Percentiles rank a stretch among this genome's conserved stretches.
Evolutionary conservation across 495 filamentous ascomycete species (phyloP).

Genomic region (Xylaria acuta): DNA sequence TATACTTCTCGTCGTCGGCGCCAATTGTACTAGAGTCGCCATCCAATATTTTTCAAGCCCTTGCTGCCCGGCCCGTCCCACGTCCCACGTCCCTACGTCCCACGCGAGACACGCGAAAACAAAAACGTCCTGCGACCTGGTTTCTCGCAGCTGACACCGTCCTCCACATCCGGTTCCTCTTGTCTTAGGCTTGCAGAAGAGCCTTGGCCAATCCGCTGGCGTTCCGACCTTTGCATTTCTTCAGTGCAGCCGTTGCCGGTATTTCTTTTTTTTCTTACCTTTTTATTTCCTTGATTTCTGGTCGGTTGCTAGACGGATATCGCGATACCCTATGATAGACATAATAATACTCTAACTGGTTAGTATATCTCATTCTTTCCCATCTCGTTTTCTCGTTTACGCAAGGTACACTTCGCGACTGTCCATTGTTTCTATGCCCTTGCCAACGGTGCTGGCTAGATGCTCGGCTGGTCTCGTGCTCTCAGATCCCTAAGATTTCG

Average conservation of each 20-base stretch:
- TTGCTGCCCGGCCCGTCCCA: constrained; percentile 11
- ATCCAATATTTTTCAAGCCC: constrained; percentile 20
- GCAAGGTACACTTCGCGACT: background rate
- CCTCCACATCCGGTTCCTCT: constrained; percentile 27
- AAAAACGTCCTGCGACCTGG: constrained; percentile 25
- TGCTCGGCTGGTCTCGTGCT: background rate
- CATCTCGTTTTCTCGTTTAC: background rate
- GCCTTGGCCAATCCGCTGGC: constrained; percentile 29
- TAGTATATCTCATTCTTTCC: constrained; percentile 31
- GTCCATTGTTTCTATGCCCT: background rate
- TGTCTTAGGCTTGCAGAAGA: constrained; percentile 30
- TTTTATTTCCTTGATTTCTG: constrained; percentile 28
- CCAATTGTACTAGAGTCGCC: constrained; percentile 31
- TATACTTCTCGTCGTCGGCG: background rate
- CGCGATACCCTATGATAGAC: constrained; percentile 51
- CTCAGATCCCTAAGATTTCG: background rate
- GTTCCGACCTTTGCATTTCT: constrained; percentile 34
- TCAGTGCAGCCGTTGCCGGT: constrained; percentile 21
- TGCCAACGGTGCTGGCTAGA: background rate
- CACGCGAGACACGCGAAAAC: constrained; percentile 13
- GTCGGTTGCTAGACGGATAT: constrained; percentile 42
- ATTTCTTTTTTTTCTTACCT: constrained; percentile 28
- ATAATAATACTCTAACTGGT: constrained; percentile 41
- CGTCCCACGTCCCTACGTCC: constrained; percentile 17
- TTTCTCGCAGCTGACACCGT: constrained; percentile 28